Base-by-base conservation (phyloP, 176 grass and related monocot genomes). In the Eleusine coracana region DNA sequence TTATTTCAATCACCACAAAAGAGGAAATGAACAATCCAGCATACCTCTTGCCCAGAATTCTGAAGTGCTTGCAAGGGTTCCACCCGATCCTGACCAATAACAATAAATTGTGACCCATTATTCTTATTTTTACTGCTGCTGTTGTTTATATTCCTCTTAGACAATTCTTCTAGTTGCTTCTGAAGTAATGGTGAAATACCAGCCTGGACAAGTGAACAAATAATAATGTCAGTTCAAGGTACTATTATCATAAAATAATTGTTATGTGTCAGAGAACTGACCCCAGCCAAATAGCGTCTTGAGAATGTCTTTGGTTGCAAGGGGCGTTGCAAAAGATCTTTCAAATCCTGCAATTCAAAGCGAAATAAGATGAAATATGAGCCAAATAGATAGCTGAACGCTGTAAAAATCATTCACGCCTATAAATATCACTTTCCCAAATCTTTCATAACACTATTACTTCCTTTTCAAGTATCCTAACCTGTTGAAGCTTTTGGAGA, bases 61-160 rank as follows among this genome's bases (percentile, higher is more conserved):
- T 88, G 94, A 77, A 97, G 91, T 29, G 94, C 94, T 82, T 93
- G 88, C 42, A 97, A 90, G 29, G 94, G 94, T 93, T 93, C 94
- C 71, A 93, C 85, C 74, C 82, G 69, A 89, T 93, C 86, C 89
- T 93, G 91, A 78, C 94, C 94, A 76, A 97, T 90, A 48, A 97
- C 85, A 62, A 87, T 52, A 85, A 93, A 93, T 55, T 44, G 76
- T 21, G 88, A 73, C 20, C 73, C 79, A 80, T 85, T 93, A 70
- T 86, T 87, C 7, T 87, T 54, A 71, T 83, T 83, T 75, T 50
- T 58, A 25, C 28, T 84, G 25, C 18, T 64, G 14, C 42, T 87
- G 66, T 41, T 59, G 73, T 69, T 74, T 59, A 67, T 54, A 74
- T 88, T 91, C 74, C 70, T 88, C 63, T 91, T 91, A 18, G 89